A percentile compares a stretch with the other conserved stretches of the same genome.
Conservation (phyloP, 495 filamentous ascomycete species). For the Daldinia grandis region DNA sequence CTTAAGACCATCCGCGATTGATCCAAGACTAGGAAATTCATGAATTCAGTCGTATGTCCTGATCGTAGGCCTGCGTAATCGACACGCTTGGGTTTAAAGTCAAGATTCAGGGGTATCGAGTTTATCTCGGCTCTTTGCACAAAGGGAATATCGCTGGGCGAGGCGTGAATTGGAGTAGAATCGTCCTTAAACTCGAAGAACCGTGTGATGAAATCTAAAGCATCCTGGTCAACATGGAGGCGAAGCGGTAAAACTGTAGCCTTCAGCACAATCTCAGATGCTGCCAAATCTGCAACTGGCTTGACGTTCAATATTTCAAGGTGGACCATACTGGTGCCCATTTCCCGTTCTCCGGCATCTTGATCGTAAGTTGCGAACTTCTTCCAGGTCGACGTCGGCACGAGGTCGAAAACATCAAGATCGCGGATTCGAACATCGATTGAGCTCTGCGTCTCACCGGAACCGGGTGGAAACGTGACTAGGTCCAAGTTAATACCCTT, state of each 20-base stretch:
- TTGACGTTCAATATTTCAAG: slow-evolving; percentile 87
- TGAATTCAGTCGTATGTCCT: slow-evolving; percentile 97
- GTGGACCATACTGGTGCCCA: slow-evolving; percentile 86
- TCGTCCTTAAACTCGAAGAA: slow-evolving; percentile 99
- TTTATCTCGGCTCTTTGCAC: slow-evolving; percentile 90
- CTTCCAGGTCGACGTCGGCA: slow-evolving; percentile 96
- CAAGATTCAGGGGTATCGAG: slow-evolving; percentile 80
- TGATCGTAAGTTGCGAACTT: slow-evolving; percentile 95
- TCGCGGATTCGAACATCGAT: slow-evolving; percentile 83
- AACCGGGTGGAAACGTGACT: slow-evolving; percentile 79
- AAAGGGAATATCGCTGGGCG: slow-evolving; percentile 81
- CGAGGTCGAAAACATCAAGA: slow-evolving; percentile 91
- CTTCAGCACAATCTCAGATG: slow-evolving; percentile 89
- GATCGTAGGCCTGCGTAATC: slow-evolving; percentile 95
- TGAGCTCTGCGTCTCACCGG: slow-evolving; percentile 83
- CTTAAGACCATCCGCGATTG: slow-evolving; percentile 84
- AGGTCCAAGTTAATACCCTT: slow-evolving; percentile 85
- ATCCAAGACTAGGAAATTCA: slow-evolving; percentile 97
- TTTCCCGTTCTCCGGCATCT: slow-evolving; percentile 84
- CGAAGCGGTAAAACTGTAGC: slow-evolving; percentile 85
- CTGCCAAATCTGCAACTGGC: slow-evolving; percentile 82
- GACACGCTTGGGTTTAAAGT: slow-evolving; percentile 97
- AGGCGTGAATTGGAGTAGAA: slow-evolving; percentile 56
- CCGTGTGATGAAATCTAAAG: slow-evolving; percentile 93
- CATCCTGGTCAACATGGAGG: slow-evolving; percentile 97